Conservation (phyloP, 192 early-diverging fungal species). For the Phycomyces nitens region DNA sequence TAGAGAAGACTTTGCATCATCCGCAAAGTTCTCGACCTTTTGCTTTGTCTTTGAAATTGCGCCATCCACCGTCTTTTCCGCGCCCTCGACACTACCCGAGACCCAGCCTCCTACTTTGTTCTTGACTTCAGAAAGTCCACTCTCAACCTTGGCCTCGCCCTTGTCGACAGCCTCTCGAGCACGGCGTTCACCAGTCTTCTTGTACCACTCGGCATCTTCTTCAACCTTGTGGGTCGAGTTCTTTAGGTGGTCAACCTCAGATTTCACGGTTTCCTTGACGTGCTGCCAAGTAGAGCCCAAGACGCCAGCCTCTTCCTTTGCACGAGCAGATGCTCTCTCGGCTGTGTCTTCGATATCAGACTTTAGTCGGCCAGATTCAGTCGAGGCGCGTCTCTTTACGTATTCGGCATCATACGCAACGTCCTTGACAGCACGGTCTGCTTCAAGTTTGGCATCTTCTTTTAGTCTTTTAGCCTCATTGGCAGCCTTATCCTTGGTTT, state of each 20-base stretch:
- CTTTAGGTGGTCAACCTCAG: neutral
- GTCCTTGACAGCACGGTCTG: neutral
- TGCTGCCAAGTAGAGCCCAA: neutral
- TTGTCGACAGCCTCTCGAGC: neutral
- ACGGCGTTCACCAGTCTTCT: neutral
- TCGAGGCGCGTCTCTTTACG: neutral
- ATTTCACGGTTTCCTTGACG: neutral
- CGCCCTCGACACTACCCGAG: neutral
- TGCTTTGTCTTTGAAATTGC: neutral
- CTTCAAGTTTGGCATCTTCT: neutral
- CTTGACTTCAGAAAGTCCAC: neutral
- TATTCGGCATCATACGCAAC: neutral
- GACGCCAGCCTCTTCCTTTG: neutral
- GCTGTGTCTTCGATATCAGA: neutral
- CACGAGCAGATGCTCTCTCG: neutral
- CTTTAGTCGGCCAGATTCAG: neutral
- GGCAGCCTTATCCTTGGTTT: neutral
- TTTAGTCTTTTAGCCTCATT: slow-evolving; percentile 1
- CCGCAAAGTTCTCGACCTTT: neutral
- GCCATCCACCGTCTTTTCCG: neutral
- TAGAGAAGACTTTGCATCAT: neutral
- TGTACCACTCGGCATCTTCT: neutral
- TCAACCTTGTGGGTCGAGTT: neutral
- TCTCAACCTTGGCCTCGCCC: neutral
- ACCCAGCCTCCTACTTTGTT: neutral